phyloP scores from a whole-genome alignment of 2,329 filamentous ascomycete species.

The Apiospora koreana region DNA sequence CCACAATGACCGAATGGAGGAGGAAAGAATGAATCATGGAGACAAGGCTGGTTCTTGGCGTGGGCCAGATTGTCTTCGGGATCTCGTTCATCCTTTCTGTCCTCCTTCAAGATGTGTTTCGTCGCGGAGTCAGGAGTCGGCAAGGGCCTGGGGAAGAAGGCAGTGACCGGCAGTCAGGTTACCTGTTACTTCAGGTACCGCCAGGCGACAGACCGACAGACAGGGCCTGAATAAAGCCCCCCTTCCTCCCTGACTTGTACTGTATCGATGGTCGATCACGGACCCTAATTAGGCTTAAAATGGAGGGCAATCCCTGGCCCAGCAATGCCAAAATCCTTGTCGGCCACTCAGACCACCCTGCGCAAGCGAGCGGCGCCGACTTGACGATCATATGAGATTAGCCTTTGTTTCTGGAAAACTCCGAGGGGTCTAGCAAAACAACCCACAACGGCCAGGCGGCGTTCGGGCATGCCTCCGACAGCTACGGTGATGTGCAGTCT shows the following conservation, averaged over 20 bases:
- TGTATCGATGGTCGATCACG: slow-evolving; percentile 28
- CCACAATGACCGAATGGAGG: neutral
- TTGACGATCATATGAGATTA: slow-evolving; percentile 31
- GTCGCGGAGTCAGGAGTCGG: slow-evolving; percentile 13
- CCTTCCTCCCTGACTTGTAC: slow-evolving; percentile 10
- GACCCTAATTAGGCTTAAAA: slow-evolving; percentile 19
- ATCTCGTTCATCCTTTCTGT: slow-evolving; percentile 11
- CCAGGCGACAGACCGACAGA: slow-evolving; percentile 13
- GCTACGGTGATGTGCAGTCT: neutral
- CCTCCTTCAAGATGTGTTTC: slow-evolving; percentile 9
- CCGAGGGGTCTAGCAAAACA: slow-evolving; percentile 11
- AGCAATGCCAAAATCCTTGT: slow-evolving; percentile 23
- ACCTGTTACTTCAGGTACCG: neutral
- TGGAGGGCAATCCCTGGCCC: slow-evolving; percentile 1
- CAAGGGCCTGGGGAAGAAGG: neutral
- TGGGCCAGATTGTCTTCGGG: slow-evolving; percentile 9
- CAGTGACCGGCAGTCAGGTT: slow-evolving; percentile 3
- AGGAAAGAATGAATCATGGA: neutral
- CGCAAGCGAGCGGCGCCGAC: slow-evolving; percentile 28
- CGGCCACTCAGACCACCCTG: slow-evolving; percentile 23
- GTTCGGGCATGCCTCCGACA: slow-evolving; percentile 7
- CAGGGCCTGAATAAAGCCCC: slow-evolving; percentile 18
- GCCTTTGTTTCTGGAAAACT: slow-evolving; percentile 24
- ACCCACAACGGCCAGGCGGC: neutral
- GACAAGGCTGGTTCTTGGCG: neutral